phyloP scores from a whole-genome alignment of 345 rosid species.

The Eucalyptus curtisii region DNA sequence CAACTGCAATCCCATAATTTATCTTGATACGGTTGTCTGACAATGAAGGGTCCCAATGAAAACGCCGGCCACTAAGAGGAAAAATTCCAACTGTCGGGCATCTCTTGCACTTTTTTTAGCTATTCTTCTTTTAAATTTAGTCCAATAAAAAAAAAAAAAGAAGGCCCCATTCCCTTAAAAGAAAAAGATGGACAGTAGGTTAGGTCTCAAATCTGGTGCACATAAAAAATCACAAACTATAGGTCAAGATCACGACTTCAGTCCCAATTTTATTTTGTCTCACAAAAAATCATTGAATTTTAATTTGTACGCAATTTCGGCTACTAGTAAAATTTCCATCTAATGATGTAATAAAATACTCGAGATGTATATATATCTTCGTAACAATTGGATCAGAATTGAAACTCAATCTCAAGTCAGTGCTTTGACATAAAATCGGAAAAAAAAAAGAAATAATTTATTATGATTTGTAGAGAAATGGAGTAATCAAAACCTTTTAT shows the following conservation, averaged over 20 bases:
- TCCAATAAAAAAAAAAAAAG: neutral
- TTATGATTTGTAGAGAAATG: neutral
- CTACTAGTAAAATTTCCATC: neutral
- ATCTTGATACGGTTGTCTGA: neutral
- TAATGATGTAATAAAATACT: rapidly evolving
- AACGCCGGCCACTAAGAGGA: neutral
- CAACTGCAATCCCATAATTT: neutral
- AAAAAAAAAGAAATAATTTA: neutral
- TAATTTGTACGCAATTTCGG: rapidly evolving
- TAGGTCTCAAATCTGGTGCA: neutral
- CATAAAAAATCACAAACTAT: neutral
- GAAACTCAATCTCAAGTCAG: neutral
- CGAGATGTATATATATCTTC: neutral
- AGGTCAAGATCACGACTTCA: neutral
- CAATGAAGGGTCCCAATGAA: neutral
- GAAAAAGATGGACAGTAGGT: too few species aligned
- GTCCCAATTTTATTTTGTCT: neutral
- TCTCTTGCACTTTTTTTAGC: neutral
- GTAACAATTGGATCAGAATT: neutral
- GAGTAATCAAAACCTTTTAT: neutral
- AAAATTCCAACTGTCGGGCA: neutral
- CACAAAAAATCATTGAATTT: neutral
- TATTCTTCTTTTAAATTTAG: neutral
- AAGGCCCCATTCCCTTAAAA: neutral
- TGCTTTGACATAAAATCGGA: neutral